These are phyloP conservation scores for Carex pumila DNA, from an alignment of 176 grass and related monocot species.

Conservation along the genomic window DNA sequence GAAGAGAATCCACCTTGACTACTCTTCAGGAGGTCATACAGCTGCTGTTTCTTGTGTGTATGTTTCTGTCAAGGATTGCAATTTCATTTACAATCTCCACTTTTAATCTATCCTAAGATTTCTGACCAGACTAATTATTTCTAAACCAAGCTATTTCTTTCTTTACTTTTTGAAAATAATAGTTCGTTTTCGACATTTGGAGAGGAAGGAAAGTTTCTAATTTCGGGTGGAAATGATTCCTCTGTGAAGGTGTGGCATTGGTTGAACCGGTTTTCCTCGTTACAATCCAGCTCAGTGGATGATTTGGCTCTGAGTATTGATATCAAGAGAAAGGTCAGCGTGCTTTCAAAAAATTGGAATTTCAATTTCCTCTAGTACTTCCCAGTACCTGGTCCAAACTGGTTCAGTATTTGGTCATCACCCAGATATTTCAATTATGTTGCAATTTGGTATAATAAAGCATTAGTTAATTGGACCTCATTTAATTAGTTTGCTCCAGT, in stretches of 20 bases:
- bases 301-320: constrained; percentile 61
- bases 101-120: neutral
- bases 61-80: constrained; percentile 27
- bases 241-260: constrained; percentile 88
- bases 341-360: neutral
- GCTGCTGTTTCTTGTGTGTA: constrained; percentile 89
- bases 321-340: constrained; percentile 70
- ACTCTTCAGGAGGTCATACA: constrained; percentile 63
- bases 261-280: constrained; percentile 57
- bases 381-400: neutral
- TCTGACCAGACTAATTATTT: neutral
- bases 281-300: constrained; percentile 38
- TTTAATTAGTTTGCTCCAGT: neutral
- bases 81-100: neutral
- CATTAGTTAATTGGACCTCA: neutral
- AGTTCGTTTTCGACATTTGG: constrained; percentile 84
- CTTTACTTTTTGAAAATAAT: constrained; percentile 25
- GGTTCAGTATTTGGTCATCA: neutral
- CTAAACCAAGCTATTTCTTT: neutral
- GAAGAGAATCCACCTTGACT: constrained; percentile 67
- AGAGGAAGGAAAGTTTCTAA: constrained; percentile 76
- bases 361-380: neutral
- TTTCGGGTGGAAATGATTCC: constrained; percentile 94
- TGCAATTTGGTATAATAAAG: neutral
- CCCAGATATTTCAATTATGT: neutral